Conservation (phyloP, 257 asterid genomes). For the Solanum clarkiae region DNA sequence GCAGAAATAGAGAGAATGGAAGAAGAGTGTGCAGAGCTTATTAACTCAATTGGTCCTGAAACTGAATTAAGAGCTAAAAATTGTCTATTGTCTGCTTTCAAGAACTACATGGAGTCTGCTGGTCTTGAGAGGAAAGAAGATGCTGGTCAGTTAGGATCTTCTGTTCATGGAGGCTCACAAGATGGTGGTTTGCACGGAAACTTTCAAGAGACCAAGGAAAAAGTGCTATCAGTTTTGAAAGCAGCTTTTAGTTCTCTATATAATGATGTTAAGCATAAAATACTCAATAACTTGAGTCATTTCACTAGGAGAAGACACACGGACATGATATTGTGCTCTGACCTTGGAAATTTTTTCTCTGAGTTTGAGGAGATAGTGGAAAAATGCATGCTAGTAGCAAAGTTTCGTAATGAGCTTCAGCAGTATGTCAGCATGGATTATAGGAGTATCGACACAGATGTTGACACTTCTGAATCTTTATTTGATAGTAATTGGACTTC, state of each 20-base stretch:
- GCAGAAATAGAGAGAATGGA: slow-evolving; percentile 79
- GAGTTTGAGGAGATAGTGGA: slow-evolving; percentile 77
- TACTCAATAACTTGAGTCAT: slow-evolving; percentile 36
- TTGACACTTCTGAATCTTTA: slow-evolving; percentile 14
- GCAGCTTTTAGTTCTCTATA: slow-evolving; percentile 51
- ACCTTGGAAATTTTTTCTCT: slow-evolving; percentile 43
- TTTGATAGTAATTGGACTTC: slow-evolving; percentile 53
- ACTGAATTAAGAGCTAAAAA: slow-evolving; percentile 69
- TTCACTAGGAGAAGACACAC: slow-evolving; percentile 22
- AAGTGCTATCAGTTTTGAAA: slow-evolving; percentile 30
- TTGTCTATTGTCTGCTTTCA: slow-evolving; percentile 52
- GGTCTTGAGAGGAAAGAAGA: slow-evolving; percentile 37
- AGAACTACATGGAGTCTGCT: slow-evolving; percentile 42
- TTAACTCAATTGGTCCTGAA: slow-evolving; percentile 59
- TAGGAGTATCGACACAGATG: slow-evolving; percentile 20
- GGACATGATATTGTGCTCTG: slow-evolving; percentile 24
- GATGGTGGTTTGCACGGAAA: slow-evolving; percentile 17
- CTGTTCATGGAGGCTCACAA: slow-evolving; percentile 21
- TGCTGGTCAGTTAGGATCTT: slow-evolving; percentile 26
- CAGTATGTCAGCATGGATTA: slow-evolving; percentile 30
- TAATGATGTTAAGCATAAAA: slow-evolving; percentile 39
- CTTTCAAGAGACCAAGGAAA: slow-evolving; percentile 43
- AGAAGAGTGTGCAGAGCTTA: slow-evolving; percentile 55
- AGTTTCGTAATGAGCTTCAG: slow-evolving; percentile 54
- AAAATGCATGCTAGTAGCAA: slow-evolving; percentile 64